Conservation (phyloP, 2,329 filamentous ascomycete species). For the Colletotrichum sp. region DNA sequence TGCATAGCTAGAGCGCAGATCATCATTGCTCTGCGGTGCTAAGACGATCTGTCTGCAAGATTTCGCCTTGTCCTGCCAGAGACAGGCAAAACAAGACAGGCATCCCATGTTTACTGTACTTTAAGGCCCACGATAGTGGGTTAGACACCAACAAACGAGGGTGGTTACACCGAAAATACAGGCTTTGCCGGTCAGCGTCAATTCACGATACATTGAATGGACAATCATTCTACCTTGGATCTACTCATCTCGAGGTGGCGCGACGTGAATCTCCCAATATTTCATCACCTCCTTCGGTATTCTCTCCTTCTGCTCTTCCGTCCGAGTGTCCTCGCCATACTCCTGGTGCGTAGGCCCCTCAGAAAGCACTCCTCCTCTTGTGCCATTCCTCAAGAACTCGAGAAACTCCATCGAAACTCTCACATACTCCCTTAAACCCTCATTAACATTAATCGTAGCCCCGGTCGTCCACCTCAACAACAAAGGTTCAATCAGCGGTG, state of each 20-base stretch:
- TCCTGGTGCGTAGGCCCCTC: constrained; percentile 51
- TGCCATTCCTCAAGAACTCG: constrained; percentile 45
- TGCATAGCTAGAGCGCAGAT: not conserved
- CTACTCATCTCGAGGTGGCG: not conserved
- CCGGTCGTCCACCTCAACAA: constrained; percentile 67
- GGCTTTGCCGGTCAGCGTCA: not conserved
- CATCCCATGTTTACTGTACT: not conserved
- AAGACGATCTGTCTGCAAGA: not conserved
- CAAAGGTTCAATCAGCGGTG: constrained; percentile 66
- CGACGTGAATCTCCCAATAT: constrained; percentile 49
- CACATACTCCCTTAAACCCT: constrained; percentile 66
- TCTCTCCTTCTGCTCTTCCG: constrained; percentile 31
- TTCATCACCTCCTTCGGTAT: constrained; percentile 37
- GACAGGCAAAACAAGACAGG: not conserved
- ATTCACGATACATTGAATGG: not conserved
- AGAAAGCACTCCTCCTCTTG: constrained; percentile 51
- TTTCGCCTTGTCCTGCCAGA: not conserved
- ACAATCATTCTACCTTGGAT: not conserved
- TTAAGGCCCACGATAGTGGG: not conserved
- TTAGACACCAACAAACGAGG: not conserved
- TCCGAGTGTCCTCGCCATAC: constrained; percentile 44
- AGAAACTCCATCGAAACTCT: constrained; percentile 63
- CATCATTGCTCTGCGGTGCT: not conserved
- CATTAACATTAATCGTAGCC: constrained; percentile 59
- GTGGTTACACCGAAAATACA: not conserved